A percentile compares a stretch with the other conserved stretches of the same genome.
These are phyloP conservation scores for Hebeloma cylindrosporum DNA, from an alignment of 768 basidiomycete species.

Conservation along the genomic window DNA sequence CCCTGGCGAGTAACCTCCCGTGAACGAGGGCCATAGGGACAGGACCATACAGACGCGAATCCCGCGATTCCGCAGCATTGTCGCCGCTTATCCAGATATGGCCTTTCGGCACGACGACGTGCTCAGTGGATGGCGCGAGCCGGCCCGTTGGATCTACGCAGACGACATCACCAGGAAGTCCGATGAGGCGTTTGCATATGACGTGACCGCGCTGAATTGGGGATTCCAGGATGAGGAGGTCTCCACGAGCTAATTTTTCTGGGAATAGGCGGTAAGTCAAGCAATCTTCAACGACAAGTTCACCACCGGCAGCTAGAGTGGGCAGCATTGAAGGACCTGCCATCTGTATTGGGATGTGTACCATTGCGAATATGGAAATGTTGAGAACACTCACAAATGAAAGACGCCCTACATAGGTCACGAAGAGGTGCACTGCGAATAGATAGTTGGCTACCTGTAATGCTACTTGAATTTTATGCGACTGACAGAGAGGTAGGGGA, in stretches of 20 bases:
- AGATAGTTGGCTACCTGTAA: slow-evolving; percentile 51
- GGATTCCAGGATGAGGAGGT: slow-evolving; percentile 71
- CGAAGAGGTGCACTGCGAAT: slow-evolving; percentile 62
- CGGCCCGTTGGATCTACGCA: slow-evolving; percentile 84
- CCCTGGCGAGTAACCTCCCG: slow-evolving; percentile 65
- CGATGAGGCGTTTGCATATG: slow-evolving; percentile 89
- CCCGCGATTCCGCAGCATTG: slow-evolving; percentile 78
- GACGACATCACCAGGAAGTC: slow-evolving; percentile 84
- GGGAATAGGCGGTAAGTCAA: slow-evolving; percentile 54
- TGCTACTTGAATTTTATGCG: slow-evolving; percentile 1
- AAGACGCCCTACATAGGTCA: slow-evolving; percentile 57
- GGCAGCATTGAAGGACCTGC: slow-evolving; percentile 81
- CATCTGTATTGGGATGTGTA: slow-evolving; percentile 42
- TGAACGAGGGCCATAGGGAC: slow-evolving; percentile 79
- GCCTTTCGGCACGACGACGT: slow-evolving; percentile 78
- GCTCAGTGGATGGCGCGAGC: slow-evolving; percentile 63
- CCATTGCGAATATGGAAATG: neutral
- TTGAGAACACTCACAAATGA: slow-evolving; percentile 42
- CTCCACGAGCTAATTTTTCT: slow-evolving; percentile 61
- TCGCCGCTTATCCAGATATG: slow-evolving; percentile 93
- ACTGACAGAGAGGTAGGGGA: slow-evolving; percentile 2
- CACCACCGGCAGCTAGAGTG: slow-evolving; percentile 59
- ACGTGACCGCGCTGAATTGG: slow-evolving; percentile 64
- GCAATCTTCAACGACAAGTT: slow-evolving; percentile 63
- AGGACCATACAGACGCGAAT: slow-evolving; percentile 93